These are phyloP conservation scores for Solioccasus polychromus DNA, from an alignment of 768 basidiomycete genomes.

Conservation along the genomic window DNA sequence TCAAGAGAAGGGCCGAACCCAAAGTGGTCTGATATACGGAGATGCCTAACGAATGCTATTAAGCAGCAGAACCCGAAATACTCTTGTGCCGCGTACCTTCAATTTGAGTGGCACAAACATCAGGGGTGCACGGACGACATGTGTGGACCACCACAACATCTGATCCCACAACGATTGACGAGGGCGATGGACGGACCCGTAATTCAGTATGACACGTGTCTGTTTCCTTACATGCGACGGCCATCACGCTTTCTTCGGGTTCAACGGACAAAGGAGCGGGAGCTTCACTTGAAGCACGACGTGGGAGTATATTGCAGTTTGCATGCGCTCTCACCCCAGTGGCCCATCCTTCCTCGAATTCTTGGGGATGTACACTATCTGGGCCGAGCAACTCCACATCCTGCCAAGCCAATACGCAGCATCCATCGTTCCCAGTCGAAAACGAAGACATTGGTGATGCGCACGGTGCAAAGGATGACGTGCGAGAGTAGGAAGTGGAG, in stretches of 20 bases:
- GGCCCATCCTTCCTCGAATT: constrained; percentile 40
- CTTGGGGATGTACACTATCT: constrained; percentile 41
- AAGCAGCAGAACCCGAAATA: not conserved
- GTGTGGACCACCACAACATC: constrained; percentile 57
- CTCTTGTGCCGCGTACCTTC: constrained; percentile 50
- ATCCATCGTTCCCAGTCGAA: constrained; percentile 6
- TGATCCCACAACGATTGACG: constrained; percentile 7
- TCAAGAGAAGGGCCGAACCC: constrained; percentile 52
- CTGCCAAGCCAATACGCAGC: constrained; percentile 36
- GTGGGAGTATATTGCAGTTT: constrained; percentile 8
- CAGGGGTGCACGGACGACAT: constrained; percentile 58
- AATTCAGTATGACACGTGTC: constrained; percentile 3
- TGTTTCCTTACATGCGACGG: constrained; percentile 5
- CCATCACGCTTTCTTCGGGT: constrained; percentile 2
- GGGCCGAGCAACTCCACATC: constrained; percentile 46
- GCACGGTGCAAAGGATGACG: constrained; percentile 13
- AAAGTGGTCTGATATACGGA: constrained; percentile 72
- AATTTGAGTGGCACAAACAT: constrained; percentile 63
- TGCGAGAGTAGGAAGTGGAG: constrained; percentile 13
- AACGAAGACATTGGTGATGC: constrained; percentile 9
- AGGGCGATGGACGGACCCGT: not conserved
- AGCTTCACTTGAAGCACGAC: constrained; percentile 2
- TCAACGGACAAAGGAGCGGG: not conserved
- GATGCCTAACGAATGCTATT: constrained; percentile 65
- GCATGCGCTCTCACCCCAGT: constrained; percentile 12